These are phyloP conservation scores for Aspergillus sp. DNA, from an alignment of 2,329 filamentous ascomycete genomes.

Conservation along the genomic window DNA sequence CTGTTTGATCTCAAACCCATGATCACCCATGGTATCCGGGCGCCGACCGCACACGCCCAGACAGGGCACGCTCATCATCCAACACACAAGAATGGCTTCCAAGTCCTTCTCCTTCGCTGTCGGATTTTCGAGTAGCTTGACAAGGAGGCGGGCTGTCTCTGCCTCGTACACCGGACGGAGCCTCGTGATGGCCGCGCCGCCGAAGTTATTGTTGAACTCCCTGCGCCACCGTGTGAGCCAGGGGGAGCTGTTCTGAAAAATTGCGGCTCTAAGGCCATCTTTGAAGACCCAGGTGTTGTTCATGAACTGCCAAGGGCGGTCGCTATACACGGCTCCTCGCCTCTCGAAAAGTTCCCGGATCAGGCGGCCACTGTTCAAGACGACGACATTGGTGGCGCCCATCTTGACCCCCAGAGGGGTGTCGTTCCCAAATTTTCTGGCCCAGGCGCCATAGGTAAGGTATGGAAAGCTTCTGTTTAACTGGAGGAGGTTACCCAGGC, in stretches of 20 bases:
- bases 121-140: background rate
- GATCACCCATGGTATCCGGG: background rate
- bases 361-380: background rate
- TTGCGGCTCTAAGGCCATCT: background rate
- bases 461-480: background rate
- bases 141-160: background rate
- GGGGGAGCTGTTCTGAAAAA: background rate
- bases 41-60: background rate
- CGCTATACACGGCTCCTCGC: background rate
- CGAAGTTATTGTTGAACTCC: background rate
- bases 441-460: background rate
- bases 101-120: background rate
- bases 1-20: background rate
- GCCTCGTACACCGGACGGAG: background rate
- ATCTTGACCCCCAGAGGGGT: background rate
- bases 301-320: background rate
- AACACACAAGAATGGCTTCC: background rate
- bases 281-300: background rate
- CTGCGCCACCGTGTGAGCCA: background rate
- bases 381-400: background rate
- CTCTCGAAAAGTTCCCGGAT: background rate
- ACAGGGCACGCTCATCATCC: background rate
- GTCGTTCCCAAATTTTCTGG: background rate
- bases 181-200: background rate
- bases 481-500: background rate